Evolutionary conservation across 148 eudicot species (phyloP), one percentile per base, ranked within the genome.

Genomic region (Spergularia marina): DNA sequence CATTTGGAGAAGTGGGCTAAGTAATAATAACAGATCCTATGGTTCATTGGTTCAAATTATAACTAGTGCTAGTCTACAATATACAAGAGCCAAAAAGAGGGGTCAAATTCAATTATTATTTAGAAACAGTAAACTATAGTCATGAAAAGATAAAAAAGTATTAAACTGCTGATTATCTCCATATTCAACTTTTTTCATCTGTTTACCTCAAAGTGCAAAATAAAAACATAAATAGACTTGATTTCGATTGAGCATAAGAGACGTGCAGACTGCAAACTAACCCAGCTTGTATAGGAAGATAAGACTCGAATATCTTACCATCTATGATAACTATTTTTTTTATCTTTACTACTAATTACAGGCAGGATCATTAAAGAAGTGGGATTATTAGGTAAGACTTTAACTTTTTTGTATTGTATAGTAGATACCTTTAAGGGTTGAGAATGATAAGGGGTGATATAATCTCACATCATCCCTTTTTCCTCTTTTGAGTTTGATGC

Each of bases 401-500:
- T 7, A 72, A 75, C 71, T 62, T 74, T 74, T 70, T 41, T 70
- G 39, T 75, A 74, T 58, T 76, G 52, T 76, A 66, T 66, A 30
- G 16, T 60, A 77, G 21, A 44, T 57, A 34, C 74, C 76, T 67
- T 62, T 60, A 66, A 77, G n/a, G n/a, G 68, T 20, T 67, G 53
- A 68, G 69, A 65, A 65, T 76, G 75, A 76, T 61, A 73, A 74
- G 58, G 80, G 15, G 58, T 77, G 83, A 84, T 71, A 81, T 77
- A 82, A 81, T 79, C 89, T 80, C 62, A 75, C 77, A 80, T 82
- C 84, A 84, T 77, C 81, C 58, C 57, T 47, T 68, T 65, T 71
- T 68, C 51, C 65, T 57, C 65, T 68, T 71, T 68, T n/a, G 56
- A 17, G 17, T 47, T 20, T 20, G 65, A 72, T 70, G 77, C 63